These are phyloP conservation scores for Saccharomyces hybrid DNA, from an alignment of 1,139 yeast genomes.

Conservation along the genomic window DNA sequence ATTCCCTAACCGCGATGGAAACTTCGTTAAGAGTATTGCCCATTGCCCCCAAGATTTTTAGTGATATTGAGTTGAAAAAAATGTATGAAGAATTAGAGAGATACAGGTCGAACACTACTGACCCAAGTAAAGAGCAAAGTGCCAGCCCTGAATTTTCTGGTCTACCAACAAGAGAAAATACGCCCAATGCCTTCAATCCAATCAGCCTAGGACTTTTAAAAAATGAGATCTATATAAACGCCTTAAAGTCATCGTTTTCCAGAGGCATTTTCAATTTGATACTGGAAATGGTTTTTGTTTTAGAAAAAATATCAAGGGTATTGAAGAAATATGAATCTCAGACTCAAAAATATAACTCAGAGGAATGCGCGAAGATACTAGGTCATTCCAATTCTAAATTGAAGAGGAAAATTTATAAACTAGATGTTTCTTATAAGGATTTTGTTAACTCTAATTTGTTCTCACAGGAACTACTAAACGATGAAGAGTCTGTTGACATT, in stretches of 20 bases:
- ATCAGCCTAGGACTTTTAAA: neutral
- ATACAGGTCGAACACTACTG: slow-evolving; percentile 2
- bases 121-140: slow-evolving; percentile 6
- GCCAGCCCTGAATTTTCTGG: slow-evolving; percentile 26
- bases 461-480: slow-evolving; percentile 30
- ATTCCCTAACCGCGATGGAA: slow-evolving; percentile 35
- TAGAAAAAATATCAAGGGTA: slow-evolving; percentile 22
- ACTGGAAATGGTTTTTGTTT: slow-evolving; percentile 27
- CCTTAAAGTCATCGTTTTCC: slow-evolving; percentile 31
- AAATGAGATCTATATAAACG: slow-evolving; percentile 20
- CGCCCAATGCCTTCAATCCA: slow-evolving; percentile 6
- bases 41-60: slow-evolving; percentile 16
- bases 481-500: slow-evolving; percentile 31
- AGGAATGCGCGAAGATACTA: slow-evolving; percentile 9
- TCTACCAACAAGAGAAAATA: slow-evolving; percentile 13
- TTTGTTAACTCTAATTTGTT: slow-evolving; percentile 33
- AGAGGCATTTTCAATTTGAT: slow-evolving; percentile 26
- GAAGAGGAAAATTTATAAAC: slow-evolving; percentile 24
- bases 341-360: slow-evolving; percentile 3
- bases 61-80: slow-evolving; percentile 14
- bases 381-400: slow-evolving; percentile 13
- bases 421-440: slow-evolving; percentile 31
- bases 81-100: slow-evolving; percentile 12
- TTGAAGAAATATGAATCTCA: slow-evolving; percentile 11
- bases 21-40: slow-evolving; percentile 40